These are phyloP conservation scores for Litsea cubeba DNA, from an alignment of 164 flowering plant genomes.

Conservation along the genomic window DNA sequence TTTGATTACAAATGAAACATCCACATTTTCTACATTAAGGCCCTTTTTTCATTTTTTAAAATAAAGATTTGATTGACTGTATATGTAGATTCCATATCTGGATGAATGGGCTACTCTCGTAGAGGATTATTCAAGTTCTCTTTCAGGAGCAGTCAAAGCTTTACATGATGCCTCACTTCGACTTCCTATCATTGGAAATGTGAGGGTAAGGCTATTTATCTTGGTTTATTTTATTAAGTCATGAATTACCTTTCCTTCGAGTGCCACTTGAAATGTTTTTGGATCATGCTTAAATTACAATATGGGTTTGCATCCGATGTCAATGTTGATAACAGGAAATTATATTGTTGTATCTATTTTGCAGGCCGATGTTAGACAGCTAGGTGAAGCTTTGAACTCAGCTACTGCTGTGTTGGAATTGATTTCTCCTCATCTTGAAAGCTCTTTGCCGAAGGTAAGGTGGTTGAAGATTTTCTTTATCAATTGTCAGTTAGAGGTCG, in stretches of 20 bases:
- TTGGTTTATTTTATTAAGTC: not conserved
- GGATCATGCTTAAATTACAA: not conserved
- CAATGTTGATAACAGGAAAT: not conserved
- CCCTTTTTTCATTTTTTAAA: not conserved
- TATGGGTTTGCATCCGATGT: not conserved
- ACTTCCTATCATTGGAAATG: slow-evolving; percentile 51
- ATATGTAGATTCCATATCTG: slow-evolving; percentile 56
- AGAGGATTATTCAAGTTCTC: slow-evolving; percentile 45
- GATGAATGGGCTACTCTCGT: slow-evolving; percentile 65
- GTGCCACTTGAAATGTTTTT: not conserved
- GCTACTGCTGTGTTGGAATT: slow-evolving; percentile 46
- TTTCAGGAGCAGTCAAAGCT: slow-evolving; percentile 53
- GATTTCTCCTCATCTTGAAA: slow-evolving; percentile 34
- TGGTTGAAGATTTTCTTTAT: not conserved
- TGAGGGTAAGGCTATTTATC: slow-evolving; percentile 38
- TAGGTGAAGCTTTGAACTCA: slow-evolving; percentile 49
- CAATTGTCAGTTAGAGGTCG: too few relatives aligned
- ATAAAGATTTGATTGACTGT: not conserved
- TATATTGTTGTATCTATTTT: not conserved
- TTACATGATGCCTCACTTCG: slow-evolving; percentile 53
- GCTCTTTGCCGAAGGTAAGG: slow-evolving; percentile 52
- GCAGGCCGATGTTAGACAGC: slow-evolving; percentile 54
- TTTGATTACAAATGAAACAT: not conserved
- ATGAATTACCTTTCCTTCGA: not conserved
- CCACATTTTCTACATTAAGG: not conserved